phyloP scores from a whole-genome alignment of 768 basidiomycete species.

The Lyophyllum shimeji region DNA sequence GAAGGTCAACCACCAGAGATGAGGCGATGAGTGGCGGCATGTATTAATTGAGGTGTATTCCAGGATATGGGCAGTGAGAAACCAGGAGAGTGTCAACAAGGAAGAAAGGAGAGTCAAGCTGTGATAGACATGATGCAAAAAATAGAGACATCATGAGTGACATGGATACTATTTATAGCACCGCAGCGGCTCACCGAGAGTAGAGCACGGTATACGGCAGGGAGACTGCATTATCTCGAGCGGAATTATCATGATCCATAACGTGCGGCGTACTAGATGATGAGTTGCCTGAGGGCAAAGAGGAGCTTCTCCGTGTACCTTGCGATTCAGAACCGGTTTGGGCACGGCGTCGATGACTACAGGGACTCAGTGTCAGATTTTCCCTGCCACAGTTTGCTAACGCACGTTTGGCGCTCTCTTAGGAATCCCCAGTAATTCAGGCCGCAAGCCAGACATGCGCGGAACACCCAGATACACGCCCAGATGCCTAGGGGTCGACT shows the following conservation, averaged over 20 bases:
- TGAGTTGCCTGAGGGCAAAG: background rate
- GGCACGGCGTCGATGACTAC: slow-evolving; percentile 15
- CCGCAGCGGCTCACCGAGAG: slow-evolving; percentile 34
- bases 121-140: slow-evolving; percentile 11
- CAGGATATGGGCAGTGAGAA: slow-evolving; percentile 77
- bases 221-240: slow-evolving; percentile 2
- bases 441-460: slow-evolving; percentile 46
- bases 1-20: slow-evolving; percentile 87
- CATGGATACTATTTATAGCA: slow-evolving; percentile 20
- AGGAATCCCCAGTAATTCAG: slow-evolving; percentile 60
- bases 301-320: background rate
- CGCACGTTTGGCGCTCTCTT: slow-evolving; percentile 33
- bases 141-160: background rate
- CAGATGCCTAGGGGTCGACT: slow-evolving; percentile 64
- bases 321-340: background rate
- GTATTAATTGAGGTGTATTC: slow-evolving; percentile 74
- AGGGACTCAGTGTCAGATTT: background rate
- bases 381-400: background rate
- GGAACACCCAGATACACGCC: slow-evolving; percentile 63
- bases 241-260: background rate
- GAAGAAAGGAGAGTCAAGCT: slow-evolving; percentile 68
- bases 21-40: slow-evolving; percentile 73
- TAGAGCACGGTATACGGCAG: slow-evolving; percentile 28
- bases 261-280: slow-evolving; percentile 3
- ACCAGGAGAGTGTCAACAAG: slow-evolving; percentile 77